Conservation (phyloP, 192 early-diverging fungal genomes). For the Backusella mclennaniae region DNA sequence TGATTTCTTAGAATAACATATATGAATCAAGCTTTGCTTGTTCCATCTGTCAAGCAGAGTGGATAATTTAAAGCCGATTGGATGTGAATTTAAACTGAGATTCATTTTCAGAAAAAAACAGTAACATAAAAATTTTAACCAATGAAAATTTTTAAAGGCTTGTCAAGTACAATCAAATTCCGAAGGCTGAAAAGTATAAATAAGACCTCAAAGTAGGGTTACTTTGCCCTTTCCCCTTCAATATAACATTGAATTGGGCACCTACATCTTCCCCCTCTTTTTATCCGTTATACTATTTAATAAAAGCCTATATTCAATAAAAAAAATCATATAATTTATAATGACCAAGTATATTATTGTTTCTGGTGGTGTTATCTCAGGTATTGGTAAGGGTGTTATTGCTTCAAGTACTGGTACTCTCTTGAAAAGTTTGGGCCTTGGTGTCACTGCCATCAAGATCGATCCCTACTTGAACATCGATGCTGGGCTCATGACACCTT, state of each 20-base stretch:
- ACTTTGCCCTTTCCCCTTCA: slow-evolving; percentile 13
- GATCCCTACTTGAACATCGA: slow-evolving; percentile 99
- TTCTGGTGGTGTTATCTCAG: slow-evolving; percentile 98
- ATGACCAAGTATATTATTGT: slow-evolving; percentile 96
- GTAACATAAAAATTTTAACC: slow-evolving; percentile 2
- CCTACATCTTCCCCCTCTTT: slow-evolving; percentile 2
- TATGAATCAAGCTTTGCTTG: background rate
- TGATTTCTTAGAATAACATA: background rate
- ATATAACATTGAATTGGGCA: slow-evolving; percentile 17
- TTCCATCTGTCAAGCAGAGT: background rate
- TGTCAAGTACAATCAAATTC: background rate
- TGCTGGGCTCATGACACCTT: slow-evolving; percentile 93
- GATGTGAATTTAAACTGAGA: background rate
- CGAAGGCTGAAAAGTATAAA: background rate
- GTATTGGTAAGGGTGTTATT: slow-evolving; percentile 99
- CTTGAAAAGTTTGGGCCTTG: slow-evolving; percentile 88
- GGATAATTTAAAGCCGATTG: background rate
- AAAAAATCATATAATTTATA: background rate
- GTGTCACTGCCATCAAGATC: slow-evolving; percentile 98
- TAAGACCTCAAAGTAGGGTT: background rate
- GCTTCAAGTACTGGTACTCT: slow-evolving; percentile 96
- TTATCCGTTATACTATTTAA: background rate
- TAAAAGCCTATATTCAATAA: slow-evolving; percentile 16
- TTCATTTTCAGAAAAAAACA: background rate
- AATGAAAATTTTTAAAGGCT: background rate